A percentile compares a stretch with the other conserved stretches of the same genome.
Evolutionary conservation across 495 filamentous ascomycete species (phyloP).

Genomic region (Staphylotrichum tortipilum): DNA sequence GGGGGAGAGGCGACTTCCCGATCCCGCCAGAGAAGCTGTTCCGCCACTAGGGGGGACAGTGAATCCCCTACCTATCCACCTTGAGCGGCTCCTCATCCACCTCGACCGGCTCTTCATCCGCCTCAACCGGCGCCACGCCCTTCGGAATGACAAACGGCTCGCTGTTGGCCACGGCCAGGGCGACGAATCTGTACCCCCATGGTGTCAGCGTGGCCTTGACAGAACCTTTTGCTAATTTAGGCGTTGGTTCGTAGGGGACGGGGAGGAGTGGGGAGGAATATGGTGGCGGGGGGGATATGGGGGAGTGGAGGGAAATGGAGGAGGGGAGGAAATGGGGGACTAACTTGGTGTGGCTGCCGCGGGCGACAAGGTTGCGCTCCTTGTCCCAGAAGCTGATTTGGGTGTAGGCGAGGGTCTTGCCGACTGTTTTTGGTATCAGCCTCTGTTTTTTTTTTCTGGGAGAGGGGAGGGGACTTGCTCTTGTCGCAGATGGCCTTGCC

Average conservation of each 20-base stretch:
- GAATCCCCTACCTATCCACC: no score
- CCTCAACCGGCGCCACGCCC: constrained; percentile 5
- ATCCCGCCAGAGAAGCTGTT: no score
- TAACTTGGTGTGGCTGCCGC: constrained; percentile 95
- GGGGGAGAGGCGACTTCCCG: no score
- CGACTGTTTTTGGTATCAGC: constrained; percentile 49
- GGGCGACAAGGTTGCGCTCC: constrained; percentile 70
- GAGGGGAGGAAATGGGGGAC: constrained; percentile 14
- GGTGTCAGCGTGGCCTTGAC: no score
- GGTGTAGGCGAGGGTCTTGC: constrained; percentile 87
- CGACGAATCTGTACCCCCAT: no score
- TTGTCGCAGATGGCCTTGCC: constrained; percentile 74
- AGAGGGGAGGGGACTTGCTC: constrained; percentile 44
- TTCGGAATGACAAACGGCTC: no score
- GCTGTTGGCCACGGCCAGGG: no score
- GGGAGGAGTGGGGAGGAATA: constrained; percentile 7
- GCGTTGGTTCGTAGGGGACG: neutral
- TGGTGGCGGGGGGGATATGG: neutral
- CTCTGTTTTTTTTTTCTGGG: neutral
- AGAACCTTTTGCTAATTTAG: no score
- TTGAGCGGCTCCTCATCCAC: no score
- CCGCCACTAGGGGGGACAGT: no score
- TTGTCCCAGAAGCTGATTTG: constrained; percentile 67
- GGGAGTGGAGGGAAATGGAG: constrained; percentile 4
- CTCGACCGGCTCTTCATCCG: neutral